A percentile compares a stretch with the other conserved stretches of the same genome.
phyloP scores from a whole-genome alignment of 345 rosid species.

The Pseudoturritis turrita region DNA sequence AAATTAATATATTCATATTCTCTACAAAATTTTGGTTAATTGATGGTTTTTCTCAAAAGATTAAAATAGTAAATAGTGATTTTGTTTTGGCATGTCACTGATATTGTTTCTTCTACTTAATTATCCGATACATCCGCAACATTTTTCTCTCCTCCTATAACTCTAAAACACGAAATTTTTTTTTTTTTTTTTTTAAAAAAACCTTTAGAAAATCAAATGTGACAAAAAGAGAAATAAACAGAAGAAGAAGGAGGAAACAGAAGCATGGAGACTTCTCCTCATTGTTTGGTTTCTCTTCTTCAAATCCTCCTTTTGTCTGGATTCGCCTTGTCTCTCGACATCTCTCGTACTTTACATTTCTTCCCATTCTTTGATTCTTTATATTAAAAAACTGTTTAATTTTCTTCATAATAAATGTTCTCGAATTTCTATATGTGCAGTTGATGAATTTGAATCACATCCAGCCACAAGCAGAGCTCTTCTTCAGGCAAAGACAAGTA shows the following conservation, averaged over 20 bases:
- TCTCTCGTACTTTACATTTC: slow-evolving; percentile 1
- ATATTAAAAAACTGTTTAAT: background rate
- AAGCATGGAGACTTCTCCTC: slow-evolving; percentile 36
- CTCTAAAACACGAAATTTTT: background rate
- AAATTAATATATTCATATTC: background rate
- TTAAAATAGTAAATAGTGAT: slow-evolving; percentile 4
- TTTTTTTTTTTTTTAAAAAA: too few species aligned
- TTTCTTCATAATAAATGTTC: background rate
- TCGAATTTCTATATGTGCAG: slow-evolving; percentile 32
- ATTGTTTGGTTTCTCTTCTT: slow-evolving; percentile 27
- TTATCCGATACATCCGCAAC: slow-evolving; percentile 20
- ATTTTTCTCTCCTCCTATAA: slow-evolving; percentile 33
- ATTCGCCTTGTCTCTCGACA: slow-evolving; percentile 42
- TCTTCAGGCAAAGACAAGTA: slow-evolving; percentile 60
- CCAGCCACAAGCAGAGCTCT: slow-evolving; percentile 51
- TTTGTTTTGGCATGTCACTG: background rate
- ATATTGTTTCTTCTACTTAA: background rate
- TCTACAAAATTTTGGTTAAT: background rate
- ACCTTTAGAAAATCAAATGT: slow-evolving; percentile 10
- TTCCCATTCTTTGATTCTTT: background rate
- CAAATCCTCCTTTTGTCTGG: slow-evolving; percentile 30
- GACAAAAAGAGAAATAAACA: background rate
- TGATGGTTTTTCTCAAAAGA: background rate
- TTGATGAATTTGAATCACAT: slow-evolving; percentile 38
- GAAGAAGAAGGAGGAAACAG: slow-evolving; percentile 6